phyloP scores from a whole-genome alignment of 352 stramenopile genomes.

The Pythium dissotocum region DNA sequence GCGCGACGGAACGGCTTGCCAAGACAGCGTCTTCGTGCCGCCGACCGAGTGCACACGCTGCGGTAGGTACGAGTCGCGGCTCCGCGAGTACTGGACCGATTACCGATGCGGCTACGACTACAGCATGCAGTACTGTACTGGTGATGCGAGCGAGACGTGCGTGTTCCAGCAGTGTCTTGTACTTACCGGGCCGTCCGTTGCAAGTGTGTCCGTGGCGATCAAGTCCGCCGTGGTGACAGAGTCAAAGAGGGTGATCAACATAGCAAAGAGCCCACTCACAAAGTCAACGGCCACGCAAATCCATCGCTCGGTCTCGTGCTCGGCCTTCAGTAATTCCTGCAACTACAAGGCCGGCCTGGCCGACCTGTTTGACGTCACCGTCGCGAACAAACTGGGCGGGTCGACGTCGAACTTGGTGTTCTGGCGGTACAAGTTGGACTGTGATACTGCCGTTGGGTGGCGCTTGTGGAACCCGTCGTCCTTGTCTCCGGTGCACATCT shows the following conservation, averaged over 20 bases:
- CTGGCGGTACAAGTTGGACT: conserved; percentile 27
- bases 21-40: neutral
- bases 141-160: conserved; percentile 12
- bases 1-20: neutral
- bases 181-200: conserved; percentile 15
- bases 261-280: neutral
- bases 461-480: conserved; percentile 15
- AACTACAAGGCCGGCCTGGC: conserved; percentile 11
- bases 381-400: neutral
- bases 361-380: conserved; percentile 4
- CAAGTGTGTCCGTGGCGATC: neutral
- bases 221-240: neutral
- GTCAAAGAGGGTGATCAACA: conserved; percentile 10
- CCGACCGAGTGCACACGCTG: conserved; percentile 9
- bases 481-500: conserved; percentile 8
- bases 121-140: neutral
- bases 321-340: conserved; percentile 4
- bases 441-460: neutral
- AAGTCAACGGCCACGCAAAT: conserved; percentile 1
- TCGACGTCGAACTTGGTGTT: conserved; percentile 16
- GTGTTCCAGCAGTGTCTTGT: conserved; percentile 23
- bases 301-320: conserved; percentile 10
- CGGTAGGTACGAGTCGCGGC: conserved; percentile 11
- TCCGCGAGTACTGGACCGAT: conserved; percentile 23
- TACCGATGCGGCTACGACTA: conserved; percentile 19